Conservation (phyloP, 164 flowering plant genomes). For the Liquidambar formosana region DNA sequence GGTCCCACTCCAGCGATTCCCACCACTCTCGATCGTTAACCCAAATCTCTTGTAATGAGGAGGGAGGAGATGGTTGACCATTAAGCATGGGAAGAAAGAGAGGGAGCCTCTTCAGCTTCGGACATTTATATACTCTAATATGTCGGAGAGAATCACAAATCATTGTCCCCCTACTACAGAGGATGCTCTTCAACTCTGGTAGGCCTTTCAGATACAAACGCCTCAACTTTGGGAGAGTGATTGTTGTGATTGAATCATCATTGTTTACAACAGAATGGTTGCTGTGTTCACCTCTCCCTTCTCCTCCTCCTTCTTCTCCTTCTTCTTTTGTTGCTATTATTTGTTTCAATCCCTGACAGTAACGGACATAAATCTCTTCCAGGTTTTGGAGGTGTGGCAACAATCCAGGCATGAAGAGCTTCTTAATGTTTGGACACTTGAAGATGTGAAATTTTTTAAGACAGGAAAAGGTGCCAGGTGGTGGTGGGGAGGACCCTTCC, state of each 20-base stretch:
- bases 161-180: conserved; percentile 3
- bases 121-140: not conserved
- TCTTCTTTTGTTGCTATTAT: conserved; percentile 5
- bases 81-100: not conserved
- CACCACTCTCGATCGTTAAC: not conserved
- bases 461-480: not conserved
- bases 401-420: not conserved
- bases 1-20: conserved; percentile 5
- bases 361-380: conserved; percentile 2
- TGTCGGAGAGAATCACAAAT: conserved; percentile 2
- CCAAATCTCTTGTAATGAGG: not conserved
- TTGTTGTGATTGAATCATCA: not conserved
- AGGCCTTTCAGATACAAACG: not conserved
- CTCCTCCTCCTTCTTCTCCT: not conserved
- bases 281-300: no score
- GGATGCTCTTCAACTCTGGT: conserved; percentile 16
- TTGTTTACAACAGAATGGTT: not conserved
- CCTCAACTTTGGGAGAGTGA: conserved; percentile 15
- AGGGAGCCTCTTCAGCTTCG: conserved; percentile 14
- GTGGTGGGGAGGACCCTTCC: not conserved
- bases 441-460: conserved; percentile 16
- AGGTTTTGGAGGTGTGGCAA: conserved; percentile 13
- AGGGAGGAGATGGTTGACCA: conserved; percentile 7
- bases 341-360: conserved; percentile 10
- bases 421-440: no score